Conservation (phyloP, 116 monocot genomes). For the Dioscorea cayenensis region DNA sequence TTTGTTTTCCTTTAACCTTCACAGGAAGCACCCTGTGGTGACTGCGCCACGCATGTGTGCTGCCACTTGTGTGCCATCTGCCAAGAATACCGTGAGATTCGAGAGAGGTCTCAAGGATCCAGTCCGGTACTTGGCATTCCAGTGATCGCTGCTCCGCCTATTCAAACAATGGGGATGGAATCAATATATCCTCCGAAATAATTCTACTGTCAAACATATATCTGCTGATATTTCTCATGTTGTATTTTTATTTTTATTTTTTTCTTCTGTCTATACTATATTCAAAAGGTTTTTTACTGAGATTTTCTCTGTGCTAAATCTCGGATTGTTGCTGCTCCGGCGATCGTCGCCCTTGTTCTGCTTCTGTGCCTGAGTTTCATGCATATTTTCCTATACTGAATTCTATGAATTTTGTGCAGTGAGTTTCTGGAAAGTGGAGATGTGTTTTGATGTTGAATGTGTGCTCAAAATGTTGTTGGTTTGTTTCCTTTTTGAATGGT, state of each 20-base stretch:
- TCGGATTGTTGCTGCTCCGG: too few relatives aligned
- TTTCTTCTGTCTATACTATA: too few relatives aligned
- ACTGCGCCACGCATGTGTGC: constrained; percentile 73
- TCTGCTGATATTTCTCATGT: not conserved
- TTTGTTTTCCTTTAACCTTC: not conserved
- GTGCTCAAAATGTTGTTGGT: too few relatives aligned
- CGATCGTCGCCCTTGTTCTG: too few relatives aligned
- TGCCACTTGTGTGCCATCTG: constrained; percentile 87
- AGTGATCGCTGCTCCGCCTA: constrained; percentile 37
- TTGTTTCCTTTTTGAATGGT: too few relatives aligned
- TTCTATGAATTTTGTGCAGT: not conserved
- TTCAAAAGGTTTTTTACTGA: too few relatives aligned
- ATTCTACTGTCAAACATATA: not conserved
- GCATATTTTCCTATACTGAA: not conserved
- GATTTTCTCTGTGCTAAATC: too few relatives aligned
- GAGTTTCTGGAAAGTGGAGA: too few relatives aligned
- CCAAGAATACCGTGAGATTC: constrained; percentile 93
- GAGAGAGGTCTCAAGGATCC: constrained; percentile 44
- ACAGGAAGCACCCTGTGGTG: constrained; percentile 89
- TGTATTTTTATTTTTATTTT: not conserved
- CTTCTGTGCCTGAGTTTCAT: too few relatives aligned
- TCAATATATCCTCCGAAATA: constrained; percentile 14
- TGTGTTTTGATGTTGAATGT: too few relatives aligned
- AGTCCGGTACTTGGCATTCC: constrained; percentile 21
- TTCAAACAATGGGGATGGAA: constrained; percentile 62